These are phyloP conservation scores for Hanseniaspora lachancei DNA, from an alignment of 805 yeast genomes.

Conservation along the genomic window DNA sequence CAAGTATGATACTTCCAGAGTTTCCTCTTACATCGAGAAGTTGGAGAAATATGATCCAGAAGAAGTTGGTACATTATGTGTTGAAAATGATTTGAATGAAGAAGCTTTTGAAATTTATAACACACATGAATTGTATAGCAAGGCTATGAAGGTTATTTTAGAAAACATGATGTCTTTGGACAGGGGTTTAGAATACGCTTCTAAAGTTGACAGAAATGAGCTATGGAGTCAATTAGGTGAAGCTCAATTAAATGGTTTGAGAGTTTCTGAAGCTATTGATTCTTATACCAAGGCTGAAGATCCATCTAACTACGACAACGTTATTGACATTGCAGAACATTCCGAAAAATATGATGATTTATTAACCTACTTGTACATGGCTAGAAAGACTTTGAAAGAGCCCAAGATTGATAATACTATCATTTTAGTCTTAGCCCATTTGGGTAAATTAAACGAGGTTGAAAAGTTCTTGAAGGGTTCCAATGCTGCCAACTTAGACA, in stretches of 20 bases:
- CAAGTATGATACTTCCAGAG: conserved; percentile 84
- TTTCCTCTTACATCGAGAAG: conserved; percentile 69
- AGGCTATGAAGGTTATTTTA: conserved; percentile 80
- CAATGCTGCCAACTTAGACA: conserved; percentile 84
- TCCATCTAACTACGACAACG: conserved; percentile 78
- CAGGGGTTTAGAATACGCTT: conserved; percentile 88
- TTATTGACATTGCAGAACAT: conserved; percentile 86
- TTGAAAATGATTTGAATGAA: conserved; percentile 76
- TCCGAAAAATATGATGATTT: conserved; percentile 95
- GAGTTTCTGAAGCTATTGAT: conserved; percentile 80
- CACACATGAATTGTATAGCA: conserved; percentile 60
- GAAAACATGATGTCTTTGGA: conserved; percentile 90
- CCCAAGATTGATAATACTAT: conserved; percentile 87
- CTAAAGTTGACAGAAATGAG: conserved; percentile 70
- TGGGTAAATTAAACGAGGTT: conserved; percentile 63
- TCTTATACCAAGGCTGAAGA: conserved; percentile 88
- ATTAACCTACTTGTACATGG: conserved; percentile 74
- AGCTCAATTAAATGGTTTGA: conserved; percentile 87
- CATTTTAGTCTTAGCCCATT: conserved; percentile 71
- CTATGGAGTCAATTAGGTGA: conserved; percentile 92
- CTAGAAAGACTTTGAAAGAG: conserved; percentile 82
- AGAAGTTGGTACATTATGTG: conserved; percentile 85
- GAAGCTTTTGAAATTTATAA: conserved; percentile 90
- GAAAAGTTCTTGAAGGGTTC: conserved; percentile 73
- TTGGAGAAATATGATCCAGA: conserved; percentile 82